A percentile compares a stretch with the other conserved stretches of the same genome.
Conservation (phyloP, 345 rosid genomes). For the Draba incana region DNA sequence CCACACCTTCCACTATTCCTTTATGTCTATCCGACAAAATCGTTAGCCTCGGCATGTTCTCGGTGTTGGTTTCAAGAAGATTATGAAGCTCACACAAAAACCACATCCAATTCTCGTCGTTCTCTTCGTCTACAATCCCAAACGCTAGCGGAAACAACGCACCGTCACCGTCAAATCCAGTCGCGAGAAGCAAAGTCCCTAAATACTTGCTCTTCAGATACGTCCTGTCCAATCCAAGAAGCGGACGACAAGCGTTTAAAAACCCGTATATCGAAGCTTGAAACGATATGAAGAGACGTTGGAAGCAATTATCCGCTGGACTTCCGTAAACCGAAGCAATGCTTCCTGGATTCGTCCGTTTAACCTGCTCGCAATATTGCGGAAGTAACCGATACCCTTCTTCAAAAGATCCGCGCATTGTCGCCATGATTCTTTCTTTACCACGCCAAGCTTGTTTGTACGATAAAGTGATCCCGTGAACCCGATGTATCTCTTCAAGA, state of each 20-base stretch:
- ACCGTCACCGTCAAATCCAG: constrained; percentile 97
- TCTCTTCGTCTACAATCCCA: constrained; percentile 96
- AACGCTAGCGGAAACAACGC: constrained; percentile 92
- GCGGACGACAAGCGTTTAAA: constrained; percentile 92
- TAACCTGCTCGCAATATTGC: constrained; percentile 87
- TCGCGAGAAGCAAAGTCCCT: constrained; percentile 90
- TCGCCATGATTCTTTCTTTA: constrained; percentile 96
- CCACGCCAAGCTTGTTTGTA: constrained; percentile 99
- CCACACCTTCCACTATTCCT: constrained; percentile 92
- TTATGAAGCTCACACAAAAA: constrained; percentile 93
- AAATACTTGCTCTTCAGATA: constrained; percentile 88
- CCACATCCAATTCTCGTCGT: constrained; percentile 99
- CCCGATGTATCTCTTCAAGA: constrained; percentile 94
- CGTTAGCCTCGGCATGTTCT: constrained; percentile 97
- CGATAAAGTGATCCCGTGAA: constrained; percentile 89
- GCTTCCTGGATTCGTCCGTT: constrained; percentile 87
- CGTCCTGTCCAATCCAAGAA: constrained; percentile 90
- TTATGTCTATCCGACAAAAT: constrained; percentile 91
- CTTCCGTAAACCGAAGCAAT: constrained; percentile 90
- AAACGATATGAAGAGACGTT: constrained; percentile 92
- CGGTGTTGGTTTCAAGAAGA: constrained; percentile 86
- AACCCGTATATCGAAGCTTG: constrained; percentile 98
- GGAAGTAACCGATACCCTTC: constrained; percentile 97
- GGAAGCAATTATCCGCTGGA: constrained; percentile 75
- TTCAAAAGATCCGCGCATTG: constrained; percentile 98